A percentile compares a stretch with the other conserved stretches of the same genome.
phyloP scores from a whole-genome alignment of 2,329 filamentous ascomycete species.

The Pseudogymnoascus sp. region DNA sequence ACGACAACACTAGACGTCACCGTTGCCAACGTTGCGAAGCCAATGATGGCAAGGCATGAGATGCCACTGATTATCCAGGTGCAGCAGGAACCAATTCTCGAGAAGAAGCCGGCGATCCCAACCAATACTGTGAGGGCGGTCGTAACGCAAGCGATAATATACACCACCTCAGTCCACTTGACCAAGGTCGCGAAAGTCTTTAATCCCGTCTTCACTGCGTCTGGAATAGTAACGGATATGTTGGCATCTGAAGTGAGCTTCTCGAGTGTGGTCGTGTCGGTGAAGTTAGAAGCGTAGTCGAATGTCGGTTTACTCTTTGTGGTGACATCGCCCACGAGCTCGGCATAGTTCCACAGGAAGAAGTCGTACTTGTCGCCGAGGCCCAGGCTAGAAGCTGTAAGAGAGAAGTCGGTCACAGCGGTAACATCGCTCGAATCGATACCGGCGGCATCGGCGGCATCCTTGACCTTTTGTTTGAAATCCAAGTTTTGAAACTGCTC shows the following conservation, averaged over 20 bases:
- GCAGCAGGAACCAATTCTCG: constrained; percentile 70
- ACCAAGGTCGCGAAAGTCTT: constrained; percentile 65
- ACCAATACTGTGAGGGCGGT: constrained; percentile 67
- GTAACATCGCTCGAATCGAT: constrained; percentile 1
- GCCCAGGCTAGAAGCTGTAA: constrained; percentile 51
- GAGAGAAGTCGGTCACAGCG: constrained; percentile 34
- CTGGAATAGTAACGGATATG: constrained; percentile 57
- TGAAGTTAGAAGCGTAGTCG: constrained; percentile 68
- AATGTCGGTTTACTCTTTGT: constrained; percentile 65
- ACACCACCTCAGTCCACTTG: constrained; percentile 78
- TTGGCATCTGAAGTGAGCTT: constrained; percentile 41
- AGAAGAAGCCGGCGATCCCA: constrained; percentile 78
- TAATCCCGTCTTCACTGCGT: constrained; percentile 58
- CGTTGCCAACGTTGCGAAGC: constrained; percentile 66
- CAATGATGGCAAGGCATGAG: constrained; percentile 47
- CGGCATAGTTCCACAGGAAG: constrained; percentile 83
- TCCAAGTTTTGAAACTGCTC: constrained; percentile 33
- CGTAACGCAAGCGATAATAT: constrained; percentile 63
- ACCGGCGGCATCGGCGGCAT: neutral
- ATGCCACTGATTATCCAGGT: constrained; percentile 70
- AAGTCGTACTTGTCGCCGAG: constrained; percentile 70
- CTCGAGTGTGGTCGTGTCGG: constrained; percentile 60
- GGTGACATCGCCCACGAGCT: constrained; percentile 40
- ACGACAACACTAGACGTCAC: constrained; percentile 65
- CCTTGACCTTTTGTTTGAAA: constrained; percentile 12